phyloP scores from a whole-genome alignment of 441 rosid species.

The Adansonia gregorii region DNA sequence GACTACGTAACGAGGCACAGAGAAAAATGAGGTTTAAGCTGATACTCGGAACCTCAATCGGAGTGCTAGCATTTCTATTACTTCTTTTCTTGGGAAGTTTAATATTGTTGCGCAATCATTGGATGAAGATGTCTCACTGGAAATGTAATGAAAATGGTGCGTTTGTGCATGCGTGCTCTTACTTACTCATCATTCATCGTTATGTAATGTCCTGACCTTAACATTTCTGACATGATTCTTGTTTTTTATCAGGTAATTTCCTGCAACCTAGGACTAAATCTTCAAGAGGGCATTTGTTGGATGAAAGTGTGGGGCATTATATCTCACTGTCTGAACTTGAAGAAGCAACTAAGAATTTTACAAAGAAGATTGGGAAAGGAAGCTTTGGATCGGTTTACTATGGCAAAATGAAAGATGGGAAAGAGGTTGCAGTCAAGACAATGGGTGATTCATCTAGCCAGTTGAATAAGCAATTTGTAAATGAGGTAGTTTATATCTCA shows the following conservation, averaged over 20 bases:
- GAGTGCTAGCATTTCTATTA: slow-evolving; percentile 51
- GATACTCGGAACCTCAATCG: slow-evolving; percentile 65
- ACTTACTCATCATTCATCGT: slow-evolving; percentile 5
- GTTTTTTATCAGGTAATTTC: slow-evolving; percentile 51
- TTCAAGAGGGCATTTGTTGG: slow-evolving; percentile 60
- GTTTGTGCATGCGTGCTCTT: no score
- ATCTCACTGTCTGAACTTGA: slow-evolving; percentile 72
- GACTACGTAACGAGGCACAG: slow-evolving; percentile 54
- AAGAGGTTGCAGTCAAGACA: slow-evolving; percentile 89
- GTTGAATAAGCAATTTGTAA: slow-evolving; percentile 77
- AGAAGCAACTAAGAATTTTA: slow-evolving; percentile 75
- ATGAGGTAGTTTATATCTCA: slow-evolving; percentile 55
- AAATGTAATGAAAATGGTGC: slow-evolving; percentile 39
- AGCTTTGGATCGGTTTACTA: slow-evolving; percentile 90
- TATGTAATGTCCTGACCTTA: background rate
- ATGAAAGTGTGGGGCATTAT: slow-evolving; percentile 75
- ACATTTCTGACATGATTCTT: slow-evolving; percentile 21
- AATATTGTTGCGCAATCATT: slow-evolving; percentile 41
- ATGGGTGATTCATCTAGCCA: slow-evolving; percentile 72
- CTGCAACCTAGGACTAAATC: slow-evolving; percentile 49
- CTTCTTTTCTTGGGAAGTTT: slow-evolving; percentile 60
- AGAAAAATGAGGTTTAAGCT: slow-evolving; percentile 46
- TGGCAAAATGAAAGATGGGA: slow-evolving; percentile 93
- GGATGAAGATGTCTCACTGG: slow-evolving; percentile 36
- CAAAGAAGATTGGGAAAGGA: slow-evolving; percentile 84